These are phyloP conservation scores for Filosporella fistucella DNA, from an alignment of 495 filamentous ascomycete species.

Conservation along the genomic window DNA sequence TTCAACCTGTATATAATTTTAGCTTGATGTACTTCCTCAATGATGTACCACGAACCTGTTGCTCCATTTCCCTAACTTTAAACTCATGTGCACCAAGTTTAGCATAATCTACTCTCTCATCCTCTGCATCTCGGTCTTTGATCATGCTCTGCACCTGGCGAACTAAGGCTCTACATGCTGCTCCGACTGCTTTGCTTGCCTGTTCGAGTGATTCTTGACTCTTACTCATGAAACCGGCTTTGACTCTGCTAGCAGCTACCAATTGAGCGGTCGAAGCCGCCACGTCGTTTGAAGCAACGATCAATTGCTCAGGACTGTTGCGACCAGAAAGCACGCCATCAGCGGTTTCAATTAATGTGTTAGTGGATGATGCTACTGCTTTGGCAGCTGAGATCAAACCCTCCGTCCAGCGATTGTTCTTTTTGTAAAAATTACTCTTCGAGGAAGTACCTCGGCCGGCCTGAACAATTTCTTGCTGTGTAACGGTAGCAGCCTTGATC, in stretches of 20 bases:
- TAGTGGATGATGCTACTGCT: conserved; percentile 87
- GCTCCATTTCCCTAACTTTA: conserved; percentile 98
- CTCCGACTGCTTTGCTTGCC: conserved; percentile 88
- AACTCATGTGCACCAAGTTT: conserved; percentile 90
- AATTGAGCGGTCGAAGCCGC: conserved; percentile 94
- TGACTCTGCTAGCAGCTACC: conserved; percentile 91
- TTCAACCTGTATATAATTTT: conserved; percentile 66
- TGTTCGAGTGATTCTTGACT: conserved; percentile 86
- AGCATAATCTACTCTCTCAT: conserved; percentile 83
- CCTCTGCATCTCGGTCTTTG: conserved; percentile 72
- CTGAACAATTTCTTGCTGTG: conserved; percentile 96
- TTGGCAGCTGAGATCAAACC: conserved; percentile 96
- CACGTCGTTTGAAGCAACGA: conserved; percentile 95
- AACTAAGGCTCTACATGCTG: conserved; percentile 81
- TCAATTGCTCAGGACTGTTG: conserved; percentile 93
- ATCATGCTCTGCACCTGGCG: conserved; percentile 95
- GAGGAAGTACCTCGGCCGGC: conserved; percentile 87
- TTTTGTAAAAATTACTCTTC: conserved; percentile 97
- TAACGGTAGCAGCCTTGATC: conserved; percentile 91
- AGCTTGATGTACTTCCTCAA: conserved; percentile 1
- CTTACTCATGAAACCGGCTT: conserved; percentile 96
- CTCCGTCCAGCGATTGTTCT: conserved; percentile 96
- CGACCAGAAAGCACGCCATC: conserved; percentile 90
- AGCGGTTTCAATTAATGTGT: conserved; percentile 94
- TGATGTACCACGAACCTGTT: conserved; percentile 68